Evolutionary conservation across 768 basidiomycete species (phyloP).

Genomic region (Auriculariales sp.): DNA sequence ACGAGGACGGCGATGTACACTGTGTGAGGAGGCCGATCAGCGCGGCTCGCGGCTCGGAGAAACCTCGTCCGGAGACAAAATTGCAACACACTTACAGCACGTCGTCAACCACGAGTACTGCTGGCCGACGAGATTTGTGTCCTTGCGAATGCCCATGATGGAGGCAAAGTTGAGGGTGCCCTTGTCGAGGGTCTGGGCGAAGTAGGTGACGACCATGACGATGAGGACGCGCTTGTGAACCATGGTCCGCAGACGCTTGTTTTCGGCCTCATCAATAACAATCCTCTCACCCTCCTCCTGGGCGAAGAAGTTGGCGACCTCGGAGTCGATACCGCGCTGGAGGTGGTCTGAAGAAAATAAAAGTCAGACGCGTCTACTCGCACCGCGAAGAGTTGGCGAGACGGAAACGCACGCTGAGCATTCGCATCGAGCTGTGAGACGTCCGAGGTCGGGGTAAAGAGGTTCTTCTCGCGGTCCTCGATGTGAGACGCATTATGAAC

Average conservation of each 20-base stretch:
- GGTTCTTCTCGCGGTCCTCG: background rate
- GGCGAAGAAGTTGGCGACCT: slow-evolving; percentile 31
- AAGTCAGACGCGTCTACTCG: too few relatives aligned
- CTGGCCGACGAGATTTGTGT: slow-evolving; percentile 32
- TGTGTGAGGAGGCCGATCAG: background rate
- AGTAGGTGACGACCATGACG: slow-evolving; percentile 34
- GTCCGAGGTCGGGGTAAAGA: background rate
- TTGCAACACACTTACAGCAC: slow-evolving; percentile 20
- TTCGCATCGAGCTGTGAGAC: background rate
- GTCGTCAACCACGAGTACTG: slow-evolving; percentile 35
- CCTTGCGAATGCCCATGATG: slow-evolving; percentile 31
- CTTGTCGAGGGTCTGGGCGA: slow-evolving; percentile 29
- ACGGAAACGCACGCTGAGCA: too few relatives aligned
- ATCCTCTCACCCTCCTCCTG: slow-evolving; percentile 12
- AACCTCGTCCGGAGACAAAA: background rate
- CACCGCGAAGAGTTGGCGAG: background rate
- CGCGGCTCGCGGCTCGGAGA: background rate
- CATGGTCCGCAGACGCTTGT: slow-evolving; percentile 28
- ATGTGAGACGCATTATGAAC: background rate
- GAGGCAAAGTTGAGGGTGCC: slow-evolving; percentile 32
- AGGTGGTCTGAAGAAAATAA: background rate
- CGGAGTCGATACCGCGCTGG: slow-evolving; percentile 24
- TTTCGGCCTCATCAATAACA: slow-evolving; percentile 28
- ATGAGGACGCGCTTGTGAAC: slow-evolving; percentile 32
- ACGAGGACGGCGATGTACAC: slow-evolving; percentile 10